phyloP scores from a whole-genome alignment of 2,329 filamentous ascomycete genomes.

The Scedosporium apiospermum region DNA sequence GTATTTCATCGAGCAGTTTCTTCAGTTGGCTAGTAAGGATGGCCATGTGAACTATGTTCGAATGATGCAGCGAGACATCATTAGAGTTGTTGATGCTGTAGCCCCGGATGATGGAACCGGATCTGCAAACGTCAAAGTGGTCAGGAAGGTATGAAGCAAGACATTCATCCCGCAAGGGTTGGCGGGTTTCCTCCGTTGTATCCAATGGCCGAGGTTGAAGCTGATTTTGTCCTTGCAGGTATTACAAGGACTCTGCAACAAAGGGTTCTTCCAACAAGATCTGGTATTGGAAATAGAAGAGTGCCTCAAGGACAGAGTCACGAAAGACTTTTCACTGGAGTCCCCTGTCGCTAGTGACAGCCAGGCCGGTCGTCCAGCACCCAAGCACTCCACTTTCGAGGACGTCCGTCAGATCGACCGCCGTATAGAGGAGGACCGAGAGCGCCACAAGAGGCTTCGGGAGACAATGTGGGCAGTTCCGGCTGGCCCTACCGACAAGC shows the following conservation, averaged over 20 bases:
- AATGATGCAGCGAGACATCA: constrained; percentile 92
- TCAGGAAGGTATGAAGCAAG: constrained; percentile 54
- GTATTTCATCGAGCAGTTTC: constrained; percentile 95
- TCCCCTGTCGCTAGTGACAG: constrained; percentile 28
- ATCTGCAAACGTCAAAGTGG: constrained; percentile 88
- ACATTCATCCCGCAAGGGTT: not conserved
- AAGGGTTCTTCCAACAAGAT: constrained; percentile 63
- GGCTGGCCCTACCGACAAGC: constrained; percentile 43
- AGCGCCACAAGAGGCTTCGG: constrained; percentile 82
- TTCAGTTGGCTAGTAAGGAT: constrained; percentile 73
- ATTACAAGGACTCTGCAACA: constrained; percentile 21
- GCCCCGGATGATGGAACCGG: constrained; percentile 79
- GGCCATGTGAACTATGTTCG: constrained; percentile 66
- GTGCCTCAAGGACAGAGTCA: constrained; percentile 71
- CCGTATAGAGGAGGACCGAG: constrained; percentile 91
- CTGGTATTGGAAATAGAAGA: constrained; percentile 74
- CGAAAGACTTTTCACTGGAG: constrained; percentile 42
- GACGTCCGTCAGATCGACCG: constrained; percentile 91
- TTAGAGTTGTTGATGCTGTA: constrained; percentile 84
- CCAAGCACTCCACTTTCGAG: constrained; percentile 23
- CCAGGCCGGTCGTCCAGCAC: not conserved
- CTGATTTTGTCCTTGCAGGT: not conserved
- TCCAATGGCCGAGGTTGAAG: not conserved
- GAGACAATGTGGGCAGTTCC: constrained; percentile 91
- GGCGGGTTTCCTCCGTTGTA: not conserved